These are phyloP conservation scores for Psophocarpus tetragonolobus DNA, from an alignment of 306 rosid genomes.

Conservation along the genomic window DNA sequence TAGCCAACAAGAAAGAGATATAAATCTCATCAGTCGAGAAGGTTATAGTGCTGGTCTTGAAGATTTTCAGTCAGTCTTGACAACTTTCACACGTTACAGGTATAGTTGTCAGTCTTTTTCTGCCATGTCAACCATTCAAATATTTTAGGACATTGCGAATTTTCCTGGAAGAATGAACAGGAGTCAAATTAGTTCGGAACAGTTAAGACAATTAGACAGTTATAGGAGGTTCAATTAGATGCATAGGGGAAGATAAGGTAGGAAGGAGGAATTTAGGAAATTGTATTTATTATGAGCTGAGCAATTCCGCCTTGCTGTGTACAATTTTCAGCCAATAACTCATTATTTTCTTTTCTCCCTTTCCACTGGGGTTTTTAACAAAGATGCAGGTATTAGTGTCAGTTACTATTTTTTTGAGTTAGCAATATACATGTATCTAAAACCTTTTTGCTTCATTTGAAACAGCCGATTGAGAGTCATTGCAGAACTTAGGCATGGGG, in stretches of 20 bases:
- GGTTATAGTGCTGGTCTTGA: slow-evolving; percentile 86
- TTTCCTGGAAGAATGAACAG: background rate
- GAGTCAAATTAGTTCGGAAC: background rate
- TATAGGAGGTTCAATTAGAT: background rate
- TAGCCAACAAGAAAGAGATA: slow-evolving; percentile 63
- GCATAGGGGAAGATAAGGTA: background rate
- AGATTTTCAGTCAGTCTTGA: slow-evolving; percentile 85
- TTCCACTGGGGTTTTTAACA: slow-evolving; percentile 1
- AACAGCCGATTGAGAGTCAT: slow-evolving; percentile 94
- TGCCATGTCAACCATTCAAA: background rate
- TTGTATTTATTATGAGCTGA: background rate
- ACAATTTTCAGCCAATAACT: background rate
- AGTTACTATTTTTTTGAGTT: slow-evolving; percentile 19
- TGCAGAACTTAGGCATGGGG: slow-evolving; percentile 89
- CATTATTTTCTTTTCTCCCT: background rate
- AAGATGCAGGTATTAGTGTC: slow-evolving; percentile 43
- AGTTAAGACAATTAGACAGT: background rate
- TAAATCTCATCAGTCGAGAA: slow-evolving; percentile 61
- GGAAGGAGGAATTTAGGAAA: background rate
- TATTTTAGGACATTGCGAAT: slow-evolving; percentile 7
- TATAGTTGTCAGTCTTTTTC: slow-evolving; percentile 37
- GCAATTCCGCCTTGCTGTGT: background rate
- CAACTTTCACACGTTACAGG: slow-evolving; percentile 92
- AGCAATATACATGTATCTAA: background rate
- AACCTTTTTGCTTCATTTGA: slow-evolving; percentile 30